Evolutionary conservation across 257 asterid genomes (phyloP).

Genomic region (Echium plantagineum): DNA sequence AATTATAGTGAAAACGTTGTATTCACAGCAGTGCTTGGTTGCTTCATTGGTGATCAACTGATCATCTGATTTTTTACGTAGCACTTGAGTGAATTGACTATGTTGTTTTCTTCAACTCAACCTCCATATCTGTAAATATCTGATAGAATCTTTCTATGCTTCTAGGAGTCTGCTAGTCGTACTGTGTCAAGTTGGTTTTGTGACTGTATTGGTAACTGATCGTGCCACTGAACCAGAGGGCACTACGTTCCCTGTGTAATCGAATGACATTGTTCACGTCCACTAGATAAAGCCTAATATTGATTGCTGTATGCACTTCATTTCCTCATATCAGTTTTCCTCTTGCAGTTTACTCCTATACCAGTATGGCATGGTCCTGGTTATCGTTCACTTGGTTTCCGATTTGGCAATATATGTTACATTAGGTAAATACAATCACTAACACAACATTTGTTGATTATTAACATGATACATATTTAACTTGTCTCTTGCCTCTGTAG

Average conservation of each 20-base stretch:
- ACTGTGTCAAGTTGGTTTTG: no score
- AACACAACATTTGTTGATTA: background rate
- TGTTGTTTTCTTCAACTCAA: no score
- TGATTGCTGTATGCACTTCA: background rate
- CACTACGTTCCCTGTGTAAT: background rate
- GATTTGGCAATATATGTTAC: constrained; percentile 84
- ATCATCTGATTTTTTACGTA: no score
- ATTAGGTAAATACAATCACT: constrained; percentile 45
- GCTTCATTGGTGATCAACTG: background rate
- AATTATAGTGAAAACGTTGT: no score
- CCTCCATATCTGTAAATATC: no score
- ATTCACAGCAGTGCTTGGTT: background rate
- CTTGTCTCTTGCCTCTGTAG: constrained; percentile 27
- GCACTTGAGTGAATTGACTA: no score
- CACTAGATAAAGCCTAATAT: background rate
- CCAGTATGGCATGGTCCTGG: constrained; percentile 95
- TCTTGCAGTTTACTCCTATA: constrained; percentile 73
- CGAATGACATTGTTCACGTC: background rate
- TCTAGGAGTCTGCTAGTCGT: no score
- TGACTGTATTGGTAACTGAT: no score
- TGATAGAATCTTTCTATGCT: no score
- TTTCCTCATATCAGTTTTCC: constrained; percentile 1
- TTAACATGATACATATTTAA: constrained; percentile 11
- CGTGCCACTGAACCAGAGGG: background rate
- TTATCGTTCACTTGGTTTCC: constrained; percentile 91